phyloP scores from a whole-genome alignment of 73 alveolate genomes.

The Tetrahymena elliotti region DNA sequence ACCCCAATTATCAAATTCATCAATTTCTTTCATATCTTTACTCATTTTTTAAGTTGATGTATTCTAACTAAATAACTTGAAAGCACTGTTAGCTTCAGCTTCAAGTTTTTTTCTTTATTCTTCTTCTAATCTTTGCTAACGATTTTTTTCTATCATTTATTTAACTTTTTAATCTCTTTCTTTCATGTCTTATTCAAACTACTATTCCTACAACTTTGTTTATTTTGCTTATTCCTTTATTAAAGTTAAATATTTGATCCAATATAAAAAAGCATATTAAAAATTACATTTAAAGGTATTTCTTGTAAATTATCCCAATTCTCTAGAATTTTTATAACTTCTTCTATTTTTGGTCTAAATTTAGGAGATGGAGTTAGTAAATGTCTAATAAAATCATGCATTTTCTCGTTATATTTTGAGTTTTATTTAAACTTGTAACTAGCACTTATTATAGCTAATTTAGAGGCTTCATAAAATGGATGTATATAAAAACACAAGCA shows the following conservation, averaged over 20 bases:
- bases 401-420: slow-evolving; percentile 57
- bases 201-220: background rate
- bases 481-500: slow-evolving; percentile 79
- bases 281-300: slow-evolving; percentile 6
- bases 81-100: background rate
- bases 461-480: slow-evolving; percentile 91
- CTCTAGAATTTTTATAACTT: slow-evolving; percentile 48
- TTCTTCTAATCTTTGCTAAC: background rate
- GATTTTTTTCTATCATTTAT: background rate
- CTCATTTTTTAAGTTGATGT: background rate
- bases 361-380: slow-evolving; percentile 88
- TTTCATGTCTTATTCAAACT: background rate
- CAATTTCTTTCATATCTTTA: background rate
- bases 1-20: background rate
- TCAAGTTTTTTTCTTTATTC: background rate
- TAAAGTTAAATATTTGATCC: background rate
- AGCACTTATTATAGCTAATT: slow-evolving; percentile 83
- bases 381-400: slow-evolving; percentile 77
- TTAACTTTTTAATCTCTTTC: background rate
- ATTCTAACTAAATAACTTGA: background rate
- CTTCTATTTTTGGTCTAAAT: slow-evolving; percentile 68
- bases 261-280: background rate
- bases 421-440: slow-evolving; percentile 71
- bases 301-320: slow-evolving; percentile 53
- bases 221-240: background rate